Base-by-base conservation (phyloP, 75 land plant species). In the Gnetum montanum region DNA sequence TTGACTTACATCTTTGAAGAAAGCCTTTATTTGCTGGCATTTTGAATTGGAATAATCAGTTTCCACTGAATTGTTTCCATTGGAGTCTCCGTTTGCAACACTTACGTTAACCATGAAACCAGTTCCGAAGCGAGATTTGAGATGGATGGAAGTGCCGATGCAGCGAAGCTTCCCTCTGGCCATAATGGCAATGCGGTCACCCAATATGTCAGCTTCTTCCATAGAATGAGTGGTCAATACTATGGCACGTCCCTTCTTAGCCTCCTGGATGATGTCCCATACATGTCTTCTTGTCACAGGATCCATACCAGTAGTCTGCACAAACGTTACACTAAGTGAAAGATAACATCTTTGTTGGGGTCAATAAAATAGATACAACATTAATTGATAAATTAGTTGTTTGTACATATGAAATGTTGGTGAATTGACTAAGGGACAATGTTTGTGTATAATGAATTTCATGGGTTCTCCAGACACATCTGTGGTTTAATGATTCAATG, bases 231-330 rank as follows among this genome's bases (percentile, higher is more conserved):
- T 94, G 24, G 98, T 94, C 65, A 94, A 49, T 43, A 94, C 56
- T 44, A 94, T 90, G 46, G 98, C 91, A 6, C 98, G 78, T 12
- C 90, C 91, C 62, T 86, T 89, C 72, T 94, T 94, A 33, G 98
- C 90, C 54, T 74, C 68, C 62, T 89, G 88, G 26, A 94, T 94
- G 41, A 94, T 85, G 70, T 94, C 98, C 98, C 98, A 94, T 8
- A 94, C 96, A 57, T 90, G 91, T 64, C 98, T 85, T 35, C 98
- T 51, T 6, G 86, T 90, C 11, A 94, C 74, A 36, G 98, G 98
- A 68, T 94, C 98, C 98, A 94, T 89, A 19, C 98, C 98, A 35
- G 98, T 94, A 15, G 98, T 94, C 98, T 94, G 79, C 48, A 48
- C 10, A 52, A 20, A 4, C 3, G 22, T 30, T 25, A 33, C 23